Evolutionary conservation across 2,329 filamentous ascomycete species (phyloP).

Genomic region (Trichoderma atroviride): DNA sequence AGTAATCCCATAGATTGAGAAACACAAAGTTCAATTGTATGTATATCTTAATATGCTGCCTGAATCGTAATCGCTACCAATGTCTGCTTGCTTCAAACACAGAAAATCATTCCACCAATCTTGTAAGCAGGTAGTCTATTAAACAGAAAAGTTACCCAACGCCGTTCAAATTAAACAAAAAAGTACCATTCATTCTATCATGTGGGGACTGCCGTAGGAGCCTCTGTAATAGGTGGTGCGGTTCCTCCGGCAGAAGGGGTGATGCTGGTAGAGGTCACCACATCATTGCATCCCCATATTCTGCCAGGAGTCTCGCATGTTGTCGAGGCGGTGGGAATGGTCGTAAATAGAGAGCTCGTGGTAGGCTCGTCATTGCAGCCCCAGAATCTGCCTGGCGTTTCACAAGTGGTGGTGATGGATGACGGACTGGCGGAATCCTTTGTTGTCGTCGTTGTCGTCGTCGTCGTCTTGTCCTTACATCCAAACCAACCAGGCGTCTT

Average conservation of each 20-base stretch:
- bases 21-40: background rate
- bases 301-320: constrained; percentile 55
- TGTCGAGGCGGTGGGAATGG: constrained; percentile 38
- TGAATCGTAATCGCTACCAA: constrained; percentile 23
- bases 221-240: constrained; percentile 37
- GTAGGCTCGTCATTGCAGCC: constrained; percentile 46
- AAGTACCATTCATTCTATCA: constrained; percentile 33
- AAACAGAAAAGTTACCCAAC: constrained; percentile 16
- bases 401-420: constrained; percentile 43
- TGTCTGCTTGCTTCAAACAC: constrained; percentile 7
- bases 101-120: constrained; percentile 1
- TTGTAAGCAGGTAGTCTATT: constrained; percentile 9
- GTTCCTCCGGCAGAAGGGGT: constrained; percentile 41
- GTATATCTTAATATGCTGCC: constrained; percentile 11
- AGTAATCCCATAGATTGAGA: background rate
- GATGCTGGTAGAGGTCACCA: constrained; percentile 46
- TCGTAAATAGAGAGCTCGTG: constrained; percentile 31
- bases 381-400: constrained; percentile 59
- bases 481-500: constrained; percentile 68
- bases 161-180: background rate
- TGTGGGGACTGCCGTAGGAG: constrained; percentile 38
- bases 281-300: constrained; percentile 56
- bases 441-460: constrained; percentile 35
- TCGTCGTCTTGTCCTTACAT: constrained; percentile 55
- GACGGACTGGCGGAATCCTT: constrained; percentile 3